Percentiles rank a stretch among this genome's conserved stretches.
phyloP scores from a whole-genome alignment of 192 early-diverging fungal genomes.

The Chytriomyces sp. region DNA sequence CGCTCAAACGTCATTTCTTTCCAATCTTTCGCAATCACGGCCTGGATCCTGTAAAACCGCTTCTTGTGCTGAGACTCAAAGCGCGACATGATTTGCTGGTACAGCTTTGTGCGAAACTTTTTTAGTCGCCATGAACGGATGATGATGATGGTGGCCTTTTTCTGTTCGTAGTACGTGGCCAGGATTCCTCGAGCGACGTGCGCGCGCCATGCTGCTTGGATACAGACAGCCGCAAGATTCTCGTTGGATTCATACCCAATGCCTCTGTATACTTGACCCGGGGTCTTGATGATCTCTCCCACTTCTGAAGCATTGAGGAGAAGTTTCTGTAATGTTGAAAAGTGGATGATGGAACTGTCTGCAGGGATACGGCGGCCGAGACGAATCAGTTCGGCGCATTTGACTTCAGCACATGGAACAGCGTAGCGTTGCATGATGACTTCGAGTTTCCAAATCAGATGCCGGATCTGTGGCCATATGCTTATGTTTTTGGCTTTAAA shows the following conservation, averaged over 20 bases:
- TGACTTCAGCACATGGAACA: slow-evolving; percentile 33
- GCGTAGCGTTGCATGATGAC: slow-evolving; percentile 13
- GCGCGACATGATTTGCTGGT: slow-evolving; percentile 8
- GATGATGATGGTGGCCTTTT: slow-evolving; percentile 4
- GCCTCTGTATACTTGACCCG: slow-evolving; percentile 29
- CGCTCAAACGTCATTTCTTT: not conserved
- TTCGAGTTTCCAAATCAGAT: slow-evolving; percentile 23
- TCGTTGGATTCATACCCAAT: not conserved
- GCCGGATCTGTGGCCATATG: slow-evolving; percentile 26
- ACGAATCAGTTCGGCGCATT: slow-evolving; percentile 8
- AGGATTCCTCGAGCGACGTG: slow-evolving; percentile 6
- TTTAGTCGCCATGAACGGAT: slow-evolving; percentile 14
- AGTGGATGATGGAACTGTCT: not conserved
- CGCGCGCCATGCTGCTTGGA: slow-evolving; percentile 16
- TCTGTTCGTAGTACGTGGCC: slow-evolving; percentile 8
- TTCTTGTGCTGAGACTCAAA: slow-evolving; percentile 35
- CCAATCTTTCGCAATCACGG: slow-evolving; percentile 14
- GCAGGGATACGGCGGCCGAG: slow-evolving; percentile 14
- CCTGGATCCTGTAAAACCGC: slow-evolving; percentile 27
- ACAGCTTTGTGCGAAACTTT: slow-evolving; percentile 18
- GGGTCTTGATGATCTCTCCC: slow-evolving; percentile 5
- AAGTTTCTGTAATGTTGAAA: not conserved
- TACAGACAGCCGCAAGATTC: slow-evolving; percentile 21
- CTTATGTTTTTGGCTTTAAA: not conserved
- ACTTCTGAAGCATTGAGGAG: slow-evolving; percentile 29